These are phyloP conservation scores for Trichoderma semiorbis DNA, from an alignment of 2,329 filamentous ascomycete species.

Conservation along the genomic window DNA sequence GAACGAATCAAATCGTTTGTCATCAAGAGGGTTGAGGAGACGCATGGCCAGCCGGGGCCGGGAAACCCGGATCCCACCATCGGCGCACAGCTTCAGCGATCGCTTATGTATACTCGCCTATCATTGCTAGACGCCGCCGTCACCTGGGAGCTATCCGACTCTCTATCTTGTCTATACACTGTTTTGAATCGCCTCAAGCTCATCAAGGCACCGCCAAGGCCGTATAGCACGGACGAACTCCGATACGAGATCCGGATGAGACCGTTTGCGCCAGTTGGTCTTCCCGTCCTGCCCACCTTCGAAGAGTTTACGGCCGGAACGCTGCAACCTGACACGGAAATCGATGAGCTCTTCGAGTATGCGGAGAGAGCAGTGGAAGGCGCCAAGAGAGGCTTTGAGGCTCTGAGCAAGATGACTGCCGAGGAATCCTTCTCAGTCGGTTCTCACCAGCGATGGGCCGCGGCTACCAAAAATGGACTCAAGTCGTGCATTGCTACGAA, in stretches of 20 bases:
- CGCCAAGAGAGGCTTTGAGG: constrained; percentile 55
- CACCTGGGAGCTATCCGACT: constrained; percentile 54
- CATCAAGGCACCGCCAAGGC: constrained; percentile 49
- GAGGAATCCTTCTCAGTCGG: constrained; percentile 53
- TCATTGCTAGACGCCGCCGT: constrained; percentile 64
- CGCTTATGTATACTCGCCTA: constrained; percentile 55
- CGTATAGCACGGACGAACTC: constrained; percentile 64
- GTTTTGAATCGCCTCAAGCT: constrained; percentile 57
- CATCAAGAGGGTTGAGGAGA: constrained; percentile 37
- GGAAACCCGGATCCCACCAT: constrained; percentile 25
- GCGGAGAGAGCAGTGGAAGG: constrained; percentile 45
- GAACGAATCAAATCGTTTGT: constrained; percentile 70
- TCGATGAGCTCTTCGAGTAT: constrained; percentile 41
- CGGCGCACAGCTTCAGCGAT: constrained; percentile 45
- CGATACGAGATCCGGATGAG: constrained; percentile 85
- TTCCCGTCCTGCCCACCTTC: constrained; percentile 64
- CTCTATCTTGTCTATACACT: constrained; percentile 61
- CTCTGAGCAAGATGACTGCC: constrained; percentile 49
- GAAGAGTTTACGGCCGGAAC: constrained; percentile 54
- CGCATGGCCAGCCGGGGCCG: constrained; percentile 18
- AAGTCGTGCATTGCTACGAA: constrained; percentile 69
- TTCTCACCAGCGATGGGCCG: constrained; percentile 60
- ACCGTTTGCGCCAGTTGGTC: constrained; percentile 66
- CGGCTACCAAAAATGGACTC: constrained; percentile 56
- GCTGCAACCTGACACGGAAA: constrained; percentile 37